Conservation (phyloP, 805 yeast genomes). For the Debaryomyces castellii region DNA sequence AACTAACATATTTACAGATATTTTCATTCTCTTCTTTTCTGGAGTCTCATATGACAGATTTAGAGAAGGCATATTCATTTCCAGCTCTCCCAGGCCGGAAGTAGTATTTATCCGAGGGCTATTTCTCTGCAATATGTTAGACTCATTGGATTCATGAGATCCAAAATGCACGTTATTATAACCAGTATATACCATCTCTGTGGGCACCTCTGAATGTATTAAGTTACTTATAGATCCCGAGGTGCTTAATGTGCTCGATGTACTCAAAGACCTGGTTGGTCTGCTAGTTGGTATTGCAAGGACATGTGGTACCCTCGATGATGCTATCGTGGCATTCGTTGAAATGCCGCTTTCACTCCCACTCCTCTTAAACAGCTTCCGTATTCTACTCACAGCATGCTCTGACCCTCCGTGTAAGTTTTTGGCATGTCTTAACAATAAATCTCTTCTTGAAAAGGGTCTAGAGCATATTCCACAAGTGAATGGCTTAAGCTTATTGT, state of each 20-base stretch:
- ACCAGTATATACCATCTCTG: neutral
- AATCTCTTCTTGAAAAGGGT: conserved; percentile 43
- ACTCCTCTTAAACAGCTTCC: conserved; percentile 36
- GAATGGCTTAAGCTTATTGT: conserved; percentile 44
- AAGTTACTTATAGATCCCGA: neutral
- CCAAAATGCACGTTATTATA: neutral
- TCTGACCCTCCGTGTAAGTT: conserved; percentile 45
- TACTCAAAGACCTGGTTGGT: neutral
- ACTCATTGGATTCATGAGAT: neutral
- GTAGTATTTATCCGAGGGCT: neutral
- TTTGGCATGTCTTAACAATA: conserved; percentile 44
- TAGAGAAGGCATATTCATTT: neutral
- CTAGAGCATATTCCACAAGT: conserved; percentile 44
- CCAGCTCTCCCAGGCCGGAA: neutral
- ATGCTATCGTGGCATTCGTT: neutral
- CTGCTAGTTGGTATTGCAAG: neutral
- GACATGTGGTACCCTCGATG: neutral
- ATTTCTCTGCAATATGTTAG: neutral
- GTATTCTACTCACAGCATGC: conserved; percentile 40
- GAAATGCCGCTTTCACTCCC: conserved; percentile 5
- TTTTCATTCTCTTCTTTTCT: conserved; percentile 32
- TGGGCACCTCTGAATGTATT: neutral
- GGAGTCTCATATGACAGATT: conserved; percentile 21
- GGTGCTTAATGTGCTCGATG: neutral
- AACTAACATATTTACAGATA: conserved; percentile 43